Evolutionary conservation across 768 basidiomycete genomes (phyloP).

Genomic region (Tephrocybe sp.): DNA sequence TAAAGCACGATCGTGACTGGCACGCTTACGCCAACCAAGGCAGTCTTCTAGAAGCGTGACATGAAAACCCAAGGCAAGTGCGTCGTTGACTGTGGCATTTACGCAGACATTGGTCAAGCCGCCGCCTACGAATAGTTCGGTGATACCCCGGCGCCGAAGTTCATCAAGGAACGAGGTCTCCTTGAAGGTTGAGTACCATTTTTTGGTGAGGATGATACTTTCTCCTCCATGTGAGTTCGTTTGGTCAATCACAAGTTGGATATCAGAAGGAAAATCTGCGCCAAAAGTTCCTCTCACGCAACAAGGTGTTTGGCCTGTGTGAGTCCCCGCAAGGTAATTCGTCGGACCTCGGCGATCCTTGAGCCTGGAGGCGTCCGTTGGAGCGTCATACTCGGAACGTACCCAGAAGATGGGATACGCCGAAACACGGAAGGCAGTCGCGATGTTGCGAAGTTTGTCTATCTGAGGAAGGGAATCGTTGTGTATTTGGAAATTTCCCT

Average conservation of each 20-base stretch:
- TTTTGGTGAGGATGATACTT: conserved; percentile 21
- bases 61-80: conserved; percentile 16
- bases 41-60: conserved; percentile 23
- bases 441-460: conserved; percentile 13
- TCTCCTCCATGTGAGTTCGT: conserved; percentile 5
- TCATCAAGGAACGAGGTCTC: conserved; percentile 19
- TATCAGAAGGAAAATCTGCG: conserved; percentile 18
- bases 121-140: conserved; percentile 21
- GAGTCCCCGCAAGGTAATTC: conserved; percentile 19
- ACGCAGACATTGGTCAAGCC: conserved; percentile 26
- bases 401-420: conserved; percentile 21
- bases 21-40: conserved; percentile 23
- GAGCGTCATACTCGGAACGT: conserved; percentile 19
- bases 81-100: conserved; percentile 23
- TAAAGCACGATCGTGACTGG: conserved; percentile 22
- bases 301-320: conserved; percentile 22
- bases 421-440: conserved; percentile 14
- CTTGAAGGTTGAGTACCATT: conserved; percentile 26
- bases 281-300: conserved; percentile 20
- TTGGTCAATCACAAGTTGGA: conserved; percentile 14
- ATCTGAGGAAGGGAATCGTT: conserved; percentile 17
- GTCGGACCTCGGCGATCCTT: conserved; percentile 3
- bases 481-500: conserved; percentile 22
- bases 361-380: neutral
- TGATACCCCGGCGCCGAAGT: conserved; percentile 16